Base-by-base conservation (phyloP, 768 basidiomycete species). In the Leccinum boreale region DNA sequence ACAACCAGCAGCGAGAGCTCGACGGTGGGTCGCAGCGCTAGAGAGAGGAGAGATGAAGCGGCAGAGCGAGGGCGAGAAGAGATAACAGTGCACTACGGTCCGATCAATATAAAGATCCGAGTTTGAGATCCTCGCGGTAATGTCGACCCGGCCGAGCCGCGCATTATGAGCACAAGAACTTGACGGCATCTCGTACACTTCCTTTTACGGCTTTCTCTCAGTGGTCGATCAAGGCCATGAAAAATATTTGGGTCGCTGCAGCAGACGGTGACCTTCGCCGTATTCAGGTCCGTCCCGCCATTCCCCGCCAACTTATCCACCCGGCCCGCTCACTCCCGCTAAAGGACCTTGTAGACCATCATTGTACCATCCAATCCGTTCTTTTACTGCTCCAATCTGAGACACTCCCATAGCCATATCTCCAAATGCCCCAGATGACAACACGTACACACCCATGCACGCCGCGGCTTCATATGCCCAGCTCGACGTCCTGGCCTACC, bases 381-480 rank as follows among this genome's bases (percentile, higher is more conserved):
- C 55, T 63, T 65, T 59, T 67, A 50, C 68, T 5, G 15, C 19
- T 71, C 73, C 67, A 70, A 68, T 70, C 67, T 65, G 67, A 53
- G 67, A 64, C 62, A 2, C n/a, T 19, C 3, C 11, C 10, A 11
- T 71, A 84, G 84, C 79, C 42, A 66, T 85, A 44, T 87, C 86
- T 42, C 86, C 91, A 33, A 92, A 93, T 64, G 75, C 72, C 15
- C 85, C 87, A 5, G 91, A 93, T 67, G 66, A 70, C 7, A 79
- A 81, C 75, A 89, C 90, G 31, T 93, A 93, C 72, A 93, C 91
- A 0, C 90, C 91, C 35, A 91, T 93, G 89, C 94, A 97, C 73
- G 94, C 94, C 17, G 94, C 94, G 14, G 94, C 94, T 1, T 96
- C 94, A 1, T 97, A 96, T 67, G 91, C 85, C 17, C 94, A 94